phyloP scores from a whole-genome alignment of 257 asterid species.

The Vinca minor region DNA sequence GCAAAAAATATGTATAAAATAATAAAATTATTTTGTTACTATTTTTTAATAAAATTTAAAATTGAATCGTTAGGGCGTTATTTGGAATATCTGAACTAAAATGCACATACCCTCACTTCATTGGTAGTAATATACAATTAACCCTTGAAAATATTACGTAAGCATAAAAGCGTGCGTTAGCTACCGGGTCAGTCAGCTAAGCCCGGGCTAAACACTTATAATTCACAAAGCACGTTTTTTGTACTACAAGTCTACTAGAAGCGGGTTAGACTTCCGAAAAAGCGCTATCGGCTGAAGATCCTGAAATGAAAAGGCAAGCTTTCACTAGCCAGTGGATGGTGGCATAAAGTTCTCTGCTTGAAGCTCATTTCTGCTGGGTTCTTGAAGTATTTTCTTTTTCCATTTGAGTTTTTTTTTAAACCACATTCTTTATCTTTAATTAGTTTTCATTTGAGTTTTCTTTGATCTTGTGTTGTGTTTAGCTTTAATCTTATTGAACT shows the following conservation, averaged over 20 bases:
- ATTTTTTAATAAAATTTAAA: too few species aligned
- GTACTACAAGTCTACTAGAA: too few species aligned
- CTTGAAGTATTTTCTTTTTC: neutral
- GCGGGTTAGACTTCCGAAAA: too few species aligned
- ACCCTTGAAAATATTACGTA: neutral
- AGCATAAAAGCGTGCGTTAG: neutral
- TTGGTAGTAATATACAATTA: too few species aligned
- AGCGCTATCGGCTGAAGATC: too few species aligned
- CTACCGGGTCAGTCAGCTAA: neutral
- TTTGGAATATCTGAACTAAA: too few species aligned
- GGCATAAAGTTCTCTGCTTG: neutral
- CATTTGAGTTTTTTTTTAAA: slow-evolving; percentile 4
- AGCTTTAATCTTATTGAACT: neutral
- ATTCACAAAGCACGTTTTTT: neutral
- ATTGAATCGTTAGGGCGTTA: too few species aligned
- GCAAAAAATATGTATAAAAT: too few species aligned
- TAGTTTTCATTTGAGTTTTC: neutral
- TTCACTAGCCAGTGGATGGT: neutral
- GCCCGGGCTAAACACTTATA: too few species aligned
- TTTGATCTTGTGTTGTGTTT: neutral
- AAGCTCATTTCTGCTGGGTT: neutral
- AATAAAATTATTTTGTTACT: too few species aligned
- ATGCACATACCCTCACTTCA: too few species aligned
- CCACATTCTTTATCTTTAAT: neutral
- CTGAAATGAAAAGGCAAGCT: neutral